These are phyloP conservation scores for Skeletonema potamos DNA, from an alignment of 108 stramenopile genomes.

Conservation along the genomic window DNA sequence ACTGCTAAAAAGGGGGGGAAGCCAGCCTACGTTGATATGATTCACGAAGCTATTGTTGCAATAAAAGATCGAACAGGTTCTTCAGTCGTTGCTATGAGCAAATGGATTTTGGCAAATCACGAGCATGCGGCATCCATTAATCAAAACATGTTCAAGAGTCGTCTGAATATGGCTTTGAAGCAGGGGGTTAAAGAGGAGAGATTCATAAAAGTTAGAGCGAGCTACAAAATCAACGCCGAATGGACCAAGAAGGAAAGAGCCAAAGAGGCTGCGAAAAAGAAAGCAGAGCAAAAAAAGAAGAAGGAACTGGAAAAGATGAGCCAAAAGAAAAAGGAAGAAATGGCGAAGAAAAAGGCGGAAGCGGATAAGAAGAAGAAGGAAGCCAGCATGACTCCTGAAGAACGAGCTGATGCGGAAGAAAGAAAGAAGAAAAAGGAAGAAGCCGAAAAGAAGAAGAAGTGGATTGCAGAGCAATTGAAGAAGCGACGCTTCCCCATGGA, in stretches of 20 bases:
- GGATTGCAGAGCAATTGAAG: slow-evolving; percentile 57
- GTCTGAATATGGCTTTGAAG: slow-evolving; percentile 60
- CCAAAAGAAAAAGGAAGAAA: slow-evolving; percentile 22
- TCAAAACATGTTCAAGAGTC: slow-evolving; percentile 52
- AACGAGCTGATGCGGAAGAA: slow-evolving; percentile 15
- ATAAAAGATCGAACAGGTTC: slow-evolving; percentile 81
- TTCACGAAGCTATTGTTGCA: slow-evolving; percentile 68
- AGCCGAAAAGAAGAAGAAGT: slow-evolving; percentile 42
- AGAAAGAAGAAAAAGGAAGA: slow-evolving; percentile 25
- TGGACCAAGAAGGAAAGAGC: slow-evolving; percentile 60
- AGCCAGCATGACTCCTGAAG: slow-evolving; percentile 24
- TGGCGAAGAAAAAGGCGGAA: slow-evolving; percentile 33
- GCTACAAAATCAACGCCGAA: slow-evolving; percentile 70
- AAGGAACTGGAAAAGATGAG: slow-evolving; percentile 36
- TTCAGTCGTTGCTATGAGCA: slow-evolving; percentile 63
- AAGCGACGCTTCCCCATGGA: slow-evolving; percentile 84
- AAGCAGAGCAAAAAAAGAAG: slow-evolving; percentile 42
- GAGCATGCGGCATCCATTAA: slow-evolving; percentile 24
- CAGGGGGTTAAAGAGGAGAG: slow-evolving; percentile 62
- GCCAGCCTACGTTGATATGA: slow-evolving; percentile 57
- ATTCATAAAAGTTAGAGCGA: slow-evolving; percentile 65
- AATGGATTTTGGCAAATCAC: slow-evolving; percentile 65
- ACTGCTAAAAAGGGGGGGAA: slow-evolving; percentile 25
- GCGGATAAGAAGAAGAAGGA: slow-evolving; percentile 36
- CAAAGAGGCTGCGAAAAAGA: slow-evolving; percentile 47